Conservation (phyloP, 257 asterid genomes). For the Craterostigma plantagineum region DNA sequence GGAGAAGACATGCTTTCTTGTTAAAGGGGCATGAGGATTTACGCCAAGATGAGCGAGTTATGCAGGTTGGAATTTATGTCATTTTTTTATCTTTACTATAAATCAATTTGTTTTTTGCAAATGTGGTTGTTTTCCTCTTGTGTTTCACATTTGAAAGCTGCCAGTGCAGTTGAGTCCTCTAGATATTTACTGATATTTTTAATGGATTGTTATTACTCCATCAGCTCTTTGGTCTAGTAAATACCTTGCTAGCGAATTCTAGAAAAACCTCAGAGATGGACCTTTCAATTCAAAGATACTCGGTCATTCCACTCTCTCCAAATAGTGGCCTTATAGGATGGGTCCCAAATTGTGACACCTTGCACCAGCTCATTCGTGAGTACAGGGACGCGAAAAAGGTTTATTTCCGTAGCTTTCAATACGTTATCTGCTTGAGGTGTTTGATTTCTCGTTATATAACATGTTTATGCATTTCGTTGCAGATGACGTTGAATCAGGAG, state of each 20-base stretch:
- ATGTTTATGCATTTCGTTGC: constrained; percentile 6
- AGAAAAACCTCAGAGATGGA: constrained; percentile 89
- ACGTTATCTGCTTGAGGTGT: not conserved
- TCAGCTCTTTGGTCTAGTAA: constrained; percentile 93
- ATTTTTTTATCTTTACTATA: not conserved
- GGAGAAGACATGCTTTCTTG: constrained; percentile 95
- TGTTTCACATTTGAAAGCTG: no score
- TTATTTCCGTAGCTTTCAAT: constrained; percentile 4
- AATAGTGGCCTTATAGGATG: constrained; percentile 95
- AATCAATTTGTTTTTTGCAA: not conserved
- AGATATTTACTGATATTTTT: not conserved
- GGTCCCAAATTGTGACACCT: constrained; percentile 97
- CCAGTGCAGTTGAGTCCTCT: not conserved
- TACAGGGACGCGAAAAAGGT: constrained; percentile 97
- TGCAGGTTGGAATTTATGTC: constrained; percentile 51
- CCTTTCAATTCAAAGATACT: constrained; percentile 85
- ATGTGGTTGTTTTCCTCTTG: not conserved
- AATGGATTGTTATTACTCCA: constrained; percentile 11
- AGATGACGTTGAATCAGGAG: constrained; percentile 95
- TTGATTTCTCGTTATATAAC: not conserved
- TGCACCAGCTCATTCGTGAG: constrained; percentile 92
- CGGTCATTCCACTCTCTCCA: constrained; percentile 91
- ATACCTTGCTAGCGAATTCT: constrained; percentile 80
- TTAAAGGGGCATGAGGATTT: constrained; percentile 96
- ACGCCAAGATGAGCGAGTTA: constrained; percentile 99